Percentiles rank a stretch among this genome's conserved stretches.
These are phyloP conservation scores for Clausena lansium DNA, from an alignment of 345 rosid species.

Conservation along the genomic window DNA sequence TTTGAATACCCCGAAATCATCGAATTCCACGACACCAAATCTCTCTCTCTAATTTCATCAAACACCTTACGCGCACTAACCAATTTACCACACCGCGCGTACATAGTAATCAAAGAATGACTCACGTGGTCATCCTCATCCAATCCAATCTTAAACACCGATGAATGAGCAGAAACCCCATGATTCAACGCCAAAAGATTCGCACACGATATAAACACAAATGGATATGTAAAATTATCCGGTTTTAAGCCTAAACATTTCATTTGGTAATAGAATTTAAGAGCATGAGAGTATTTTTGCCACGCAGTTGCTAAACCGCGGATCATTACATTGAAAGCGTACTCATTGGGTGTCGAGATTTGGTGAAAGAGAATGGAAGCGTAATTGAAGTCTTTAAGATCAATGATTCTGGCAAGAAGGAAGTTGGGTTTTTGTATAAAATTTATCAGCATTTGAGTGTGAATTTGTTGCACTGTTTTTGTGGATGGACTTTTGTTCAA, in stretches of 20 bases:
- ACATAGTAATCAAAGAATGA: conserved; percentile 71
- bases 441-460: conserved; percentile 62
- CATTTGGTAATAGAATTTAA: conserved; percentile 56
- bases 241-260: conserved; percentile 52
- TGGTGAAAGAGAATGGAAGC: conserved; percentile 58
- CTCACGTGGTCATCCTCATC: conserved; percentile 47
- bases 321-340: conserved; percentile 79
- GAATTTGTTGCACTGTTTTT: conserved; percentile 54
- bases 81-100: conserved; percentile 41
- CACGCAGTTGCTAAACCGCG: conserved; percentile 65
- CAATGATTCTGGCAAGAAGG: conserved; percentile 65
- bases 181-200: conserved; percentile 42
- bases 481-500: conserved; percentile 42
- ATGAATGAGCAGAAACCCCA: conserved; percentile 57
- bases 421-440: conserved; percentile 52
- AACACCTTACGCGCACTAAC: conserved; percentile 60
- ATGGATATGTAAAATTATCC: conserved; percentile 72
- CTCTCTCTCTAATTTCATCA: conserved; percentile 58
- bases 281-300: conserved; percentile 39
- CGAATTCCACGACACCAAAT: conserved; percentile 84
- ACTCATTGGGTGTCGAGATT: conserved; percentile 55
- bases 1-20: conserved; percentile 84
- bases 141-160: conserved; percentile 57
- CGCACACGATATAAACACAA: conserved; percentile 63
- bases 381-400: conserved; percentile 51